Percentiles rank a stretch among this genome's conserved stretches.
phyloP scores from a whole-genome alignment of 192 early-diverging fungal species.

The Chytriomyces hyalinus region DNA sequence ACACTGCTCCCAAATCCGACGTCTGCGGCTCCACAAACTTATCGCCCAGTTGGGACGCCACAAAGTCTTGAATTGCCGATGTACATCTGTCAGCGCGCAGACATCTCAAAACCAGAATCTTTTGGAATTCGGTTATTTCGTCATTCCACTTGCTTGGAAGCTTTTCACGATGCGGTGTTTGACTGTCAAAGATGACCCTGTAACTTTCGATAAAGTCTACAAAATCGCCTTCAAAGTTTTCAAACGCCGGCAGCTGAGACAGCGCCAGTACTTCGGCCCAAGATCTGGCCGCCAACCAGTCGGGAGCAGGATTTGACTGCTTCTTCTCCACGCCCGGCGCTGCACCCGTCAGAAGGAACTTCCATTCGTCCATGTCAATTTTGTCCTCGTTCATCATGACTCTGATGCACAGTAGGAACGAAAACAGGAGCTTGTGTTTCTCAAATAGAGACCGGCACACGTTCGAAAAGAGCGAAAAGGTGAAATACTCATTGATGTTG shows the following conservation, averaged over 20 bases:
- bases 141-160: slow-evolving; percentile 56
- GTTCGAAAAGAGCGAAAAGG: slow-evolving; percentile 65
- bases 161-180: slow-evolving; percentile 54
- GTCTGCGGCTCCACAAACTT: slow-evolving; percentile 65
- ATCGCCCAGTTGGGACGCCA: slow-evolving; percentile 55
- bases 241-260: slow-evolving; percentile 51
- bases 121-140: slow-evolving; percentile 52
- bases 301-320: slow-evolving; percentile 54
- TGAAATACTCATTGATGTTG: slow-evolving; percentile 69
- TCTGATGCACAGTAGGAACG: slow-evolving; percentile 62
- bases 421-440: slow-evolving; percentile 69
- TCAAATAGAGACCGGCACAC: slow-evolving; percentile 70
- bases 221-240: slow-evolving; percentile 57
- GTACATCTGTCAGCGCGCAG: slow-evolving; percentile 60
- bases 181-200: slow-evolving; percentile 58
- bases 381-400: slow-evolving; percentile 67
- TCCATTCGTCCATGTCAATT: slow-evolving; percentile 64
- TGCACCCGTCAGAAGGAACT: slow-evolving; percentile 63
- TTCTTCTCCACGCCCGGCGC: slow-evolving; percentile 39
- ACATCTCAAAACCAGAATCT: slow-evolving; percentile 57
- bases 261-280: slow-evolving; percentile 60
- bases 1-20: slow-evolving; percentile 58
- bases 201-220: slow-evolving; percentile 45
- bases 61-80: slow-evolving; percentile 62
- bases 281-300: slow-evolving; percentile 56